Base-by-base conservation (phyloP, 2,329 filamentous ascomycete species). In the Pseudogymnoascus sp. region DNA sequence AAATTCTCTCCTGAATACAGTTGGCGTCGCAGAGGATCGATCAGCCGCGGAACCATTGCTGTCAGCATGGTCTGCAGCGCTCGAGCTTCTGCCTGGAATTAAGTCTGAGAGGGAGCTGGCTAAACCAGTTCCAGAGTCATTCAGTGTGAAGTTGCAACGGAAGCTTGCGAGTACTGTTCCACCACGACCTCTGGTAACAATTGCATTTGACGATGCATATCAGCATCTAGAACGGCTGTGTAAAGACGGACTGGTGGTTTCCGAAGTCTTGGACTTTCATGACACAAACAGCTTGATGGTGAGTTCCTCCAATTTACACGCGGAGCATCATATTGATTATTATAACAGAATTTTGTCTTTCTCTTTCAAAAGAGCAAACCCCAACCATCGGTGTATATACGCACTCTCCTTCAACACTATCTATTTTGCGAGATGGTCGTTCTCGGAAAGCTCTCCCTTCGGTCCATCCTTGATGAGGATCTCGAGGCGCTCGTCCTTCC, bases 81-180 rank as follows among this genome's bases (percentile, higher is more conserved):
- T 78, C 48, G 70, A 73, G 14, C 72, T 78, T 13, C 76, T 93
- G 61, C 77, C 80, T 3, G 71, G 75, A 0, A 80, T 96, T 62
- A 79, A 83, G 65, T 79, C 80, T 28, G 86, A 88, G 0, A 83
- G 88, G 63, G 69, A 76, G 0, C 75, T 93, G 2, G 89, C 85
- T 0, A 85, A 81, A 61, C 75, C 84, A 0, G 85, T 96, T 0
- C 83, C 87, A 0, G 86, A 87, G n/a, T 86, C 93, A 0, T 98
- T 97, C 74, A 97, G 92, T 70, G 85, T 86, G 23, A 96, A 96
- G 73, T 83, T 98, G 39, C 95, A 99, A 73, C 85, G 93, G n/a
- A 89, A 89, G 67, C 81, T 99, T 34, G 93, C 95, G 0, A 97
- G 92, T 69, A 97, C 92, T 0, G 93, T 97, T 71, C 95, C 95